These are phyloP conservation scores for Debaryomyces psychrophilus DNA, from an alignment of 1,139 yeast genomes.

Conservation along the genomic window DNA sequence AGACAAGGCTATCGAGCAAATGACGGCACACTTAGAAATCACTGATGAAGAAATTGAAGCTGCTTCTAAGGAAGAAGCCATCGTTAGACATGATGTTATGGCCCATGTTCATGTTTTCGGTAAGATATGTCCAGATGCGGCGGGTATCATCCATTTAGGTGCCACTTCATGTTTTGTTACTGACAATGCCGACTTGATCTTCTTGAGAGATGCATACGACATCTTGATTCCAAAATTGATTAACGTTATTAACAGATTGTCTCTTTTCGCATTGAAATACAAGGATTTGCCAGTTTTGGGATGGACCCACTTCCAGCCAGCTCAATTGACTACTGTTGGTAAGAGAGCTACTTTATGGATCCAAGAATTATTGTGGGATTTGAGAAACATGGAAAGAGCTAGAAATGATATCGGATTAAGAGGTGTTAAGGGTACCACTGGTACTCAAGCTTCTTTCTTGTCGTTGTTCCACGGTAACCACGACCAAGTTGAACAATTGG, in stretches of 20 bases:
- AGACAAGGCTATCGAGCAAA: conserved; percentile 88
- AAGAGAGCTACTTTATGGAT: conserved; percentile 98
- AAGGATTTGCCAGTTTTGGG: conserved; percentile 97
- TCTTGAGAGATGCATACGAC: conserved; percentile 94
- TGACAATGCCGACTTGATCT: conserved; percentile 96
- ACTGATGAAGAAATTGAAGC: conserved; percentile 90
- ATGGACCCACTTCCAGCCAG: conserved; percentile 99
- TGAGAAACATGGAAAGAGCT: conserved; percentile 93
- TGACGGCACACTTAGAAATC: conserved; percentile 74
- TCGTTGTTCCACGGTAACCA: conserved; percentile 95
- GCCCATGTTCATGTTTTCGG: conserved; percentile 98
- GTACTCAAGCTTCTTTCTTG: conserved; percentile 96
- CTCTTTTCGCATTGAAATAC: conserved; percentile 85
- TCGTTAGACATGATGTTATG: conserved; percentile 99
- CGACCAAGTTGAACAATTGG: conserved; percentile 91
- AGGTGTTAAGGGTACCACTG: conserved; percentile 99
- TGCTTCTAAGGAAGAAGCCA: conserved; percentile 93
- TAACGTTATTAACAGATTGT: conserved; percentile 88
- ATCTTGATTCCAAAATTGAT: conserved; percentile 91
- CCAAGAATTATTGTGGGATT: conserved; percentile 97
- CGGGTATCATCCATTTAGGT: conserved; percentile 97
- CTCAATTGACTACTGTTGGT: conserved; percentile 97
- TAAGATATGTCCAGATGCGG: conserved; percentile 89
- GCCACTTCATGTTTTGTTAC: conserved; percentile 98
- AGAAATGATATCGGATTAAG: conserved; percentile 95